These are phyloP conservation scores for Colletotrichum cordylinicola DNA, from an alignment of 2,329 filamentous ascomycete species.

Conservation along the genomic window DNA sequence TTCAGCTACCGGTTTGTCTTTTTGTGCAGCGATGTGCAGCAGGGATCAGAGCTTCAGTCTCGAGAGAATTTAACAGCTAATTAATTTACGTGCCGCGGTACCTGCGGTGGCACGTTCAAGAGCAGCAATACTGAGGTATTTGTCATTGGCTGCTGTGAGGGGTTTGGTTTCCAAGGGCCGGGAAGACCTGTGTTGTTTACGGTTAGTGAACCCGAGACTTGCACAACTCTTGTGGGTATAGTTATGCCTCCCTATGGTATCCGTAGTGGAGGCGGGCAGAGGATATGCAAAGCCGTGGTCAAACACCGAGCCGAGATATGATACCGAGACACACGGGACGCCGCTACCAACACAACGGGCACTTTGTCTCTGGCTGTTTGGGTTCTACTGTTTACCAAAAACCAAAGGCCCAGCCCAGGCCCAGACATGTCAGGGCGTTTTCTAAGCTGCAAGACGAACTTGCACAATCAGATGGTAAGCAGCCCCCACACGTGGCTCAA, in stretches of 20 bases:
- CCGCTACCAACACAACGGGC: background rate
- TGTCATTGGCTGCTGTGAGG: background rate
- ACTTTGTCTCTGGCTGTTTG: background rate
- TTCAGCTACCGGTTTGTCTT: background rate
- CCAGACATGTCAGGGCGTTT: background rate
- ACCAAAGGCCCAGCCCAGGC: background rate
- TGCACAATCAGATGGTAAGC: background rate
- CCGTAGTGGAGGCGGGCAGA: background rate
- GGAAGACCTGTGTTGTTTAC: background rate
- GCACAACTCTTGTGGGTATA: background rate
- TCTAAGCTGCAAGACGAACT: background rate
- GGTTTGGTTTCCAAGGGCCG: background rate
- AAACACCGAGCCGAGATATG: background rate
- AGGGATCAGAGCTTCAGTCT: background rate
- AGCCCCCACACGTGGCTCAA: background rate
- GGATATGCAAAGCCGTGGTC: background rate
- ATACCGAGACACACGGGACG: background rate
- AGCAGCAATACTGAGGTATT: background rate
- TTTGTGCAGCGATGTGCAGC: background rate
- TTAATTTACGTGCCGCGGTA: background rate
- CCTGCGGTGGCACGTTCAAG: background rate
- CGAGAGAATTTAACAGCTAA: background rate
- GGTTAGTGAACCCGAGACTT: background rate
- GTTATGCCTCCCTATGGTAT: background rate
- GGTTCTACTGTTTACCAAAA: background rate